Percentiles rank a stretch among this genome's conserved stretches.
Evolutionary conservation across 306 rosid species (phyloP).

Genomic region (Malus orientalis): DNA sequence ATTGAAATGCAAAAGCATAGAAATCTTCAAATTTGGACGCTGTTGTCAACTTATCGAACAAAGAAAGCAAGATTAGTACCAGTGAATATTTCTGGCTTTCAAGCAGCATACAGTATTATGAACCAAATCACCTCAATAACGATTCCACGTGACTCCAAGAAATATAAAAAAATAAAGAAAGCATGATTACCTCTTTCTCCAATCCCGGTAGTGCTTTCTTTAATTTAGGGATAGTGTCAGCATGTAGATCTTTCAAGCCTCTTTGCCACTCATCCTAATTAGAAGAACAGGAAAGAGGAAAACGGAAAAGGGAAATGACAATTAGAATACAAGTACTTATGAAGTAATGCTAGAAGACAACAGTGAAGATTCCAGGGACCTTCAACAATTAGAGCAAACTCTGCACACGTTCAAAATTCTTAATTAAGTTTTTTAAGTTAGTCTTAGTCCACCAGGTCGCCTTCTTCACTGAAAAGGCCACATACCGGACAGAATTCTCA

Average conservation of each 20-base stretch:
- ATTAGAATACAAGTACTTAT: background rate
- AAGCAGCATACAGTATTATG: background rate
- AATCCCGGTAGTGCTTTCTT: constrained; percentile 40
- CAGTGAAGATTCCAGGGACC: background rate
- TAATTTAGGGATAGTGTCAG: constrained; percentile 34
- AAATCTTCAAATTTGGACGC: constrained; percentile 48
- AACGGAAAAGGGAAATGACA: background rate
- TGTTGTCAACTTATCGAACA: constrained; percentile 25
- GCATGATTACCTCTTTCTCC: constrained; percentile 43
- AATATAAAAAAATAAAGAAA: background rate
- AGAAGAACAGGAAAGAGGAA: background rate
- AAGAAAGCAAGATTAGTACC: constrained; percentile 11
- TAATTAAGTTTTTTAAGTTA: background rate
- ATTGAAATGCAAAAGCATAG: constrained; percentile 46
- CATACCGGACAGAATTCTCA: background rate
- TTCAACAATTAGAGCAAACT: background rate
- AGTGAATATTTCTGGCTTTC: background rate
- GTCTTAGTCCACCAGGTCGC: background rate
- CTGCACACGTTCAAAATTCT: background rate
- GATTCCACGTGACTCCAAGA: background rate
- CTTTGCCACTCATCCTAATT: constrained; percentile 67
- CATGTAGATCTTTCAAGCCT: constrained; percentile 49
- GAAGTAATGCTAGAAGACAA: background rate
- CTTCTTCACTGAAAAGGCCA: background rate
- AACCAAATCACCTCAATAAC: background rate